A percentile compares a stretch with the other conserved stretches of the same genome.
phyloP scores from a whole-genome alignment of 2,329 filamentous ascomycete genomes.

The Xylariaceae sp. region DNA sequence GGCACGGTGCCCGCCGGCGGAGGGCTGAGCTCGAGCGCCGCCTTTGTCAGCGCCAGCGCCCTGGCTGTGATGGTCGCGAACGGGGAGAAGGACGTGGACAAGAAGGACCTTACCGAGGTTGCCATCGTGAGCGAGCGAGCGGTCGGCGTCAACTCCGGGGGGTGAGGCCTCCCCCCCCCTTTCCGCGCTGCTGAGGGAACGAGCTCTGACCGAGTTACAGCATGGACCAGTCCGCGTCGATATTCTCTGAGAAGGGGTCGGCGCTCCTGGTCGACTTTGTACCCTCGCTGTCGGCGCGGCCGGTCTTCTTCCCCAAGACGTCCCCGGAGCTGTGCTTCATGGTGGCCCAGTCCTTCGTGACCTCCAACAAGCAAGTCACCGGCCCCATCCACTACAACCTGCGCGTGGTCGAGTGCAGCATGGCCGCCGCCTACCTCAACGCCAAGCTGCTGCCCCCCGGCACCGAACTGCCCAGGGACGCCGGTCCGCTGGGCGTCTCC shows the following conservation, averaged over 20 bases:
- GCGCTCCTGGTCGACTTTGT: constrained; percentile 88
- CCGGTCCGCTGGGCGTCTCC: constrained; percentile 73
- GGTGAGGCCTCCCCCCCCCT: constrained; percentile 43
- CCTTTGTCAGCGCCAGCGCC: constrained; percentile 85
- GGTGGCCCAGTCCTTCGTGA: constrained; percentile 89
- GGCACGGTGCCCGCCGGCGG: constrained; percentile 88
- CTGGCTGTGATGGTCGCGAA: constrained; percentile 84
- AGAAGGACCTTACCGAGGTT: constrained; percentile 85
- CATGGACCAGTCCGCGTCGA: constrained; percentile 96
- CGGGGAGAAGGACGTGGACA: constrained; percentile 69
- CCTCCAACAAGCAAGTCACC: constrained; percentile 89
- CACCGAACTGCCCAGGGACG: constrained; percentile 64
- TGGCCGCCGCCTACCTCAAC: constrained; percentile 67
- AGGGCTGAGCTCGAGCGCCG: constrained; percentile 87
- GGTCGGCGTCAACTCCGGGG: constrained; percentile 94
- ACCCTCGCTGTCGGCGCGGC: constrained; percentile 66
- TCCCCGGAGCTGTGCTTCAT: constrained; percentile 82
- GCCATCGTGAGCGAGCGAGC: constrained; percentile 91
- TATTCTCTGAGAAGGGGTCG: constrained; percentile 79
- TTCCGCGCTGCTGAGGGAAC: no score
- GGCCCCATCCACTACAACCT: constrained; percentile 94
- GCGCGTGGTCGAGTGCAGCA: constrained; percentile 87
- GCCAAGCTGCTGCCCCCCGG: constrained; percentile 48
- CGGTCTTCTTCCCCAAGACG: constrained; percentile 75
- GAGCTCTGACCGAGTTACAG: constrained; percentile 33